Evolutionary conservation across 129 eudicot species (phyloP).

Genomic region (Flaveria robusta): DNA sequence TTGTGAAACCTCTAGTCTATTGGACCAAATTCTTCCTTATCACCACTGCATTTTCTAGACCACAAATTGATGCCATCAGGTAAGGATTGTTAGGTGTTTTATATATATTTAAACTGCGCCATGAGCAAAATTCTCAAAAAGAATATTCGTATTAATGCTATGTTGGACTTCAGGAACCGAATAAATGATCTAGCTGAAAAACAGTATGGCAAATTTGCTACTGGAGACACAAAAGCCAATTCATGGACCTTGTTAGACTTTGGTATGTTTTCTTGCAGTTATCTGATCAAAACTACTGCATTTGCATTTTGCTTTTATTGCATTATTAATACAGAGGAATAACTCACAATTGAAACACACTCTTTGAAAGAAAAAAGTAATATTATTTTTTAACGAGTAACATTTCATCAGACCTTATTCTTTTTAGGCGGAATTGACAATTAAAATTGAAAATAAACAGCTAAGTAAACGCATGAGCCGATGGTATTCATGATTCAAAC

Average conservation of each 20-base stretch:
- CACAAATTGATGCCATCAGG: conserved; percentile 90
- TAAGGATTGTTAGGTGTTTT: conserved; percentile 23
- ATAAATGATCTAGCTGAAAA: conserved; percentile 79
- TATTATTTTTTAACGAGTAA: neutral
- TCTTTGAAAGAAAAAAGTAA: neutral
- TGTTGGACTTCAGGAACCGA: conserved; percentile 51
- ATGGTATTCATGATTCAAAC: neutral
- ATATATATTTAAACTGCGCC: neutral
- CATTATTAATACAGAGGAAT: neutral
- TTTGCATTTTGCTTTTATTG: too few species aligned
- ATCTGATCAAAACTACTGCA: neutral
- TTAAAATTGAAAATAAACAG: neutral
- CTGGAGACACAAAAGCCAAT: conserved; percentile 88
- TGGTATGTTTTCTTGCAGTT: conserved; percentile 49
- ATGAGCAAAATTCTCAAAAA: neutral
- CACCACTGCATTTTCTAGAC: conserved; percentile 90
- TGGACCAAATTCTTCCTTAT: conserved; percentile 96
- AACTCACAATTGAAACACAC: neutral
- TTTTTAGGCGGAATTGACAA: neutral
- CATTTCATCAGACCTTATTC: neutral
- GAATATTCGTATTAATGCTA: neutral
- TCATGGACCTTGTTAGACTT: conserved; percentile 96
- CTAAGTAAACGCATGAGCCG: neutral
- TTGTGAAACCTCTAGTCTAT: conserved; percentile 92
- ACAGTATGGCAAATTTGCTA: conserved; percentile 55